phyloP scores from a whole-genome alignment of 495 filamentous ascomycete species.

The Xylaria palmicola region DNA sequence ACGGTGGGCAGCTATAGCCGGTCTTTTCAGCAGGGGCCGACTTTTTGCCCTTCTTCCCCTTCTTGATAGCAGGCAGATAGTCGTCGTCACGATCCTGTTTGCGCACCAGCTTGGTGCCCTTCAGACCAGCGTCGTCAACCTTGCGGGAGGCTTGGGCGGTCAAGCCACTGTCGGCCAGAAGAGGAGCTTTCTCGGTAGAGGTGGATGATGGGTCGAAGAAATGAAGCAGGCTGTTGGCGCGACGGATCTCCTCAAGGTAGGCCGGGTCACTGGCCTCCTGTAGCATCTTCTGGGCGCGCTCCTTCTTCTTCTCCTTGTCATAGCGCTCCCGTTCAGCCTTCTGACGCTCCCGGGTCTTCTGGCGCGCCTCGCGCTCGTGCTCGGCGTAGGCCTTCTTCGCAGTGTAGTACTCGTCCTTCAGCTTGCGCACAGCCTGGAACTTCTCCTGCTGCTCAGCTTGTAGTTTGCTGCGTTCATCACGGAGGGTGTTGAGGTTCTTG shows the following conservation, averaged over 20 bases:
- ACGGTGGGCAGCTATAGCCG: slow-evolving; percentile 84
- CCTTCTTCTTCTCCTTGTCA: slow-evolving; percentile 80
- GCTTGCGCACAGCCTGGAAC: slow-evolving; percentile 70
- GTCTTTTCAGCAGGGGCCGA: slow-evolving; percentile 40
- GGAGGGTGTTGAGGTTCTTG: slow-evolving; percentile 80
- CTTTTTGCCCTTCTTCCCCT: slow-evolving; percentile 80
- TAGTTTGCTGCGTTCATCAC: slow-evolving; percentile 83
- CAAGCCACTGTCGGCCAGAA: slow-evolving; percentile 61
- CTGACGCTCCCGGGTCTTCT: slow-evolving; percentile 57
- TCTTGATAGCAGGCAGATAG: slow-evolving; percentile 84
- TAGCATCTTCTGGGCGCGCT: slow-evolving; percentile 78
- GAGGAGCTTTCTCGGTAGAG: slow-evolving; percentile 60
- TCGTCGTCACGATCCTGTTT: slow-evolving; percentile 86
- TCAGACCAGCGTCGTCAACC: slow-evolving; percentile 72
- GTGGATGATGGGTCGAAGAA: slow-evolving; percentile 78
- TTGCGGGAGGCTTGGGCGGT: slow-evolving; percentile 74
- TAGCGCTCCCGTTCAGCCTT: slow-evolving; percentile 70
- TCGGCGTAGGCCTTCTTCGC: slow-evolving; percentile 72
- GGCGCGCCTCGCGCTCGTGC: slow-evolving; percentile 76
- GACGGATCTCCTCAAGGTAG: slow-evolving; percentile 86
- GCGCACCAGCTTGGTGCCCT: slow-evolving; percentile 72
- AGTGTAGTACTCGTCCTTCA: slow-evolving; percentile 84
- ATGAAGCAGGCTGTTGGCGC: slow-evolving; percentile 78
- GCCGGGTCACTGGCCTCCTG: slow-evolving; percentile 88
- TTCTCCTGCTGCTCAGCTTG: slow-evolving; percentile 81